phyloP scores from a whole-genome alignment of 169 alveolate species.

The Plasmodium reichenowi region DNA sequence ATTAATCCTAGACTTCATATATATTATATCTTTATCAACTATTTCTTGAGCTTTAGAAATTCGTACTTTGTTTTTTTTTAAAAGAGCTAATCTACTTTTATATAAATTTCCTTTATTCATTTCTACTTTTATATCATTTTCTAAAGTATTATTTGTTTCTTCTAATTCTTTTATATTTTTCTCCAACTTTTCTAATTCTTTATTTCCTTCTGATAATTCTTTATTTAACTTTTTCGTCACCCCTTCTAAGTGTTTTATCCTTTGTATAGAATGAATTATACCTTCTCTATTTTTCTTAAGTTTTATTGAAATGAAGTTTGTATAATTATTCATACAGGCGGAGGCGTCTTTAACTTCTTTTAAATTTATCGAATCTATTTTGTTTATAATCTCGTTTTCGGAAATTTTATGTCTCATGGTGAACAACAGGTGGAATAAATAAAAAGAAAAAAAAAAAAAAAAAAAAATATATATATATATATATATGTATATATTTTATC shows the following conservation, averaged over 20 bases:
- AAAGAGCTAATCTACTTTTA: conserved; percentile 25
- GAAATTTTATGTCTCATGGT: conserved; percentile 13
- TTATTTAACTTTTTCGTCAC: conserved; percentile 25
- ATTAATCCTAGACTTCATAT: conserved; percentile 41
- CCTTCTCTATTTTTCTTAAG: conserved; percentile 64
- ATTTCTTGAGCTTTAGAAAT: conserved; percentile 44
- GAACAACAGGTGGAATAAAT: not conserved
- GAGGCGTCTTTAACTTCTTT: conserved; percentile 56
- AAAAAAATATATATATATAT: not conserved
- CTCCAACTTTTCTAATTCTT: conserved; percentile 60
- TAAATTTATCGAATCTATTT: conserved; percentile 45
- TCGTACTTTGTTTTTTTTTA: conserved; percentile 44
- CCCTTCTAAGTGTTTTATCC: conserved; percentile 27
- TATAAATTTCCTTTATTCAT: conserved; percentile 25
- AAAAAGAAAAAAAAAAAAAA: not conserved
- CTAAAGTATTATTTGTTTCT: conserved; percentile 14
- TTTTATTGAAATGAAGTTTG: conserved; percentile 43
- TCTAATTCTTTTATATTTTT: conserved; percentile 24
- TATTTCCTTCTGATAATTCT: conserved; percentile 41
- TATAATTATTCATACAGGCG: conserved; percentile 33
- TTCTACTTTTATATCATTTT: conserved; percentile 30
- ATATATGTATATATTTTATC: too few species aligned
- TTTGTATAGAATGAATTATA: conserved; percentile 31
- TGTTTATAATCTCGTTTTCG: conserved; percentile 55
- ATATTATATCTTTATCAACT: conserved; percentile 42